phyloP scores from a whole-genome alignment of 2,329 filamentous ascomycete species.

The Trichoderma simmonsii region DNA sequence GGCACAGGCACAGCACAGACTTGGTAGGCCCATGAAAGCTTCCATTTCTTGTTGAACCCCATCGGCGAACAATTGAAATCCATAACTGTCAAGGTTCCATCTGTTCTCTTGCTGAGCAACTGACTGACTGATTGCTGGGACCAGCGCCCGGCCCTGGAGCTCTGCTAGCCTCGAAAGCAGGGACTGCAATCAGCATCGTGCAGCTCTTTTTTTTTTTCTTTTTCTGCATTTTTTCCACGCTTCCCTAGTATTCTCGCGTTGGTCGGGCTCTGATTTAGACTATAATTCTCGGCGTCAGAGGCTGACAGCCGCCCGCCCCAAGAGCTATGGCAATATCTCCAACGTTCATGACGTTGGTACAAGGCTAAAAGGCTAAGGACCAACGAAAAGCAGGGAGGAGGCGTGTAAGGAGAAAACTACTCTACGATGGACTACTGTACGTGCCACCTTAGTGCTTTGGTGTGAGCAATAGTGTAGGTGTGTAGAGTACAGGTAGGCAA shows the following conservation, averaged over 20 bases:
- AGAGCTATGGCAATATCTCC: neutral
- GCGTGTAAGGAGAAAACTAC: neutral
- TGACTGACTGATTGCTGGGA: neutral
- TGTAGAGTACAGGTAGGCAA: neutral
- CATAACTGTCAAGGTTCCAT: neutral
- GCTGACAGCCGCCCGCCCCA: neutral
- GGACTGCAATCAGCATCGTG: neutral
- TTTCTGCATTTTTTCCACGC: neutral
- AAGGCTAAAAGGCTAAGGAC: neutral
- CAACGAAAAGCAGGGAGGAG: neutral
- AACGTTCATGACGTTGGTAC: neutral
- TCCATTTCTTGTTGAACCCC: neutral
- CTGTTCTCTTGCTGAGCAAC: neutral
- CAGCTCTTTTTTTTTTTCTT: neutral
- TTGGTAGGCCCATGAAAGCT: no score
- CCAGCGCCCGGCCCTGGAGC: neutral
- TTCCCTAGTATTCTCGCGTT: neutral
- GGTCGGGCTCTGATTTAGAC: neutral
- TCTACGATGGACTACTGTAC: neutral
- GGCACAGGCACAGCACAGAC: neutral
- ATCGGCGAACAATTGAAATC: neutral
- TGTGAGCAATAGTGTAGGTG: neutral
- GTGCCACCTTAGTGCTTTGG: neutral
- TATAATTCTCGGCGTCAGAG: neutral
- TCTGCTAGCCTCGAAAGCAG: neutral